phyloP scores from a whole-genome alignment of 371 early-diverging fungal genomes.

The Saksenaea vasiformis region DNA sequence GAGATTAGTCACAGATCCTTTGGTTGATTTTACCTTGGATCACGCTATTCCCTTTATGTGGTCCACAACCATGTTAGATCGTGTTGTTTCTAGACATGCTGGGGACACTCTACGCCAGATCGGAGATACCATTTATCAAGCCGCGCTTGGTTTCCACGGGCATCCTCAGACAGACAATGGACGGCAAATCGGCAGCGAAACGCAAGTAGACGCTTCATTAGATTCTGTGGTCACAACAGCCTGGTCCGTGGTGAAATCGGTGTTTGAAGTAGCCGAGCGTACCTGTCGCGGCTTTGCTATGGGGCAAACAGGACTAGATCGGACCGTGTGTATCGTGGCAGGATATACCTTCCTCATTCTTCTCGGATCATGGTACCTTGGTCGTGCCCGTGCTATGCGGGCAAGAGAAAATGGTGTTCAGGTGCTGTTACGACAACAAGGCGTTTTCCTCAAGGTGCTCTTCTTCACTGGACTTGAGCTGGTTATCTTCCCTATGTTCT shows the following conservation, averaged over 20 bases:
- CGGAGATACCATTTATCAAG: not conserved
- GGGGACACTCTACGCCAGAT: no score
- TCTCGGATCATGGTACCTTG: slow-evolving; percentile 35
- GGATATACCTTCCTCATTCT: slow-evolving; percentile 36
- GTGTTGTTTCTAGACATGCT: not conserved
- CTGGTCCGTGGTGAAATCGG: slow-evolving; percentile 4
- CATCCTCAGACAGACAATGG: not conserved
- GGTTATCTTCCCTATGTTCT: slow-evolving; percentile 76
- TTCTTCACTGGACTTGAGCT: slow-evolving; percentile 83
- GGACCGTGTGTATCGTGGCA: slow-evolving; percentile 32
- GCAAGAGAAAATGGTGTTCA: not conserved
- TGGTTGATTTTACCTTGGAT: slow-evolving; percentile 24
- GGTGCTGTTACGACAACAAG: slow-evolving; percentile 39
- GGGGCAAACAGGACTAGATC: slow-evolving; percentile 32
- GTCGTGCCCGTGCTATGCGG: not conserved
- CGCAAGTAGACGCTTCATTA: slow-evolving; percentile 2
- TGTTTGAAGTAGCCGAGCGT: slow-evolving; percentile 8
- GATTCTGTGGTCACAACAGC: slow-evolving; percentile 3
- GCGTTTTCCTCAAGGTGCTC: slow-evolving; percentile 57
- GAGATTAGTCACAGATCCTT: slow-evolving; percentile 13
- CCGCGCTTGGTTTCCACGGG: no score
- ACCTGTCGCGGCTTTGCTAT: slow-evolving; percentile 41
- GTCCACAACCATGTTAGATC: slow-evolving; percentile 5
- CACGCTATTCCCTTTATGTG: slow-evolving; percentile 32
- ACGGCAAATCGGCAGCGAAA: slow-evolving; percentile 15